Percentiles rank a stretch among this genome's conserved stretches.
Conservation (phyloP, 2,329 filamentous ascomycete species). For the Dothistroma pini region DNA sequence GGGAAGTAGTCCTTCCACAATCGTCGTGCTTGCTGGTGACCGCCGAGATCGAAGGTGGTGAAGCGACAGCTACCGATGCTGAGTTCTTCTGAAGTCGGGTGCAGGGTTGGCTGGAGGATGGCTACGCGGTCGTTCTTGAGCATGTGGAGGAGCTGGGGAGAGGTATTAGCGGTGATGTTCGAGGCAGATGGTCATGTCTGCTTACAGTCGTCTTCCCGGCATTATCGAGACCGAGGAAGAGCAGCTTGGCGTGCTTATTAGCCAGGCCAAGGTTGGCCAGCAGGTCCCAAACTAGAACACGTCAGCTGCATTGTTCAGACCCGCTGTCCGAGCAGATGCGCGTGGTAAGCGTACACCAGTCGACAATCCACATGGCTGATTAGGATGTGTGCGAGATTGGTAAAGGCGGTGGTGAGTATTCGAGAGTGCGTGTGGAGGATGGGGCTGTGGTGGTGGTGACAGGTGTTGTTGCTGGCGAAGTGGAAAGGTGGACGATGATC, state of each 20-base stretch:
- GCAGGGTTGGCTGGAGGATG: conserved; percentile 83
- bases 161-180: conserved; percentile 1
- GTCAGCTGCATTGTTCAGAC: conserved; percentile 13
- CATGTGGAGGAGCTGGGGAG: conserved; percentile 71
- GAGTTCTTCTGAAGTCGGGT: conserved; percentile 90
- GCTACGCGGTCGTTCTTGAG: conserved; percentile 95
- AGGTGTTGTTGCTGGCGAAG: neutral
- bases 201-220: conserved; percentile 79
- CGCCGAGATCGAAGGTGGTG: conserved; percentile 90
- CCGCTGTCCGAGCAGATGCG: neutral
- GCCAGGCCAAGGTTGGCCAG: conserved; percentile 81
- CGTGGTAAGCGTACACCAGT: conserved; percentile 70
- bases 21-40: conserved; percentile 90
- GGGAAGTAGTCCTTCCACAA: conserved; percentile 98
- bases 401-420: neutral
- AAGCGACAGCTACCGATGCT: conserved; percentile 77
- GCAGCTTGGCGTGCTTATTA: conserved; percentile 94
- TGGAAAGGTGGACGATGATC: neutral
- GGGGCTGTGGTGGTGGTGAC: neutral
- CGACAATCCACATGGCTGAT: conserved; percentile 77
- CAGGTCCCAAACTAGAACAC: conserved; percentile 72
- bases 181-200: neutral
- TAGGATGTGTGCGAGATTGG: neutral
- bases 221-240: conserved; percentile 91
- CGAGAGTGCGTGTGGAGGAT: neutral